Evolutionary conservation across 176 grass and related monocot species (phyloP), one percentile per base, ranked within the genome.

Genomic region (Oryza meyeriana): DNA sequence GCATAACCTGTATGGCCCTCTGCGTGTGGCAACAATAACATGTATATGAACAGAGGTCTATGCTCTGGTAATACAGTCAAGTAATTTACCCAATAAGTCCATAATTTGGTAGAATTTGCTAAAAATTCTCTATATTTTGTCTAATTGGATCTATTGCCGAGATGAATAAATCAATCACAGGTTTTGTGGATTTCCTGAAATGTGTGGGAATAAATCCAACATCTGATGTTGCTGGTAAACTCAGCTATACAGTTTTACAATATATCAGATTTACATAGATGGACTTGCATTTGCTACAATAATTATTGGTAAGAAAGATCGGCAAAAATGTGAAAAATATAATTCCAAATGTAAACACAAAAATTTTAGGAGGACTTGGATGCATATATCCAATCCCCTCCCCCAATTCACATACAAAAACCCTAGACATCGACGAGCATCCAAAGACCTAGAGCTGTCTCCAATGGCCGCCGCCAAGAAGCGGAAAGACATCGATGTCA

Each of bases 401-500:
- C 66, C 20, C 62, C 18, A 20, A 8, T 8, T 22, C 45, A 64
- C 45, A 34, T 17, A 45, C 6, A 55, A 79, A 66, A 65, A 33
- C 75, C 74, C 31, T 80, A 50, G 66, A 11, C 69, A 52, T 36
- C 27, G 38, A 22, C 12, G 13, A 36, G 25, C 78, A 41, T 42
- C 59, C 74, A 76, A 91, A 69, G 45, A 75, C 80, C 80, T 84
- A 74, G 80, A 84, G 71, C 40, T 58, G 65, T 32, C 84, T 36
- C 44, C 79, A 79, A 83, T 87, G 85, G 81, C 80, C 31, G 17
- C 80, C 61, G 55, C 78, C 39, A 55, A 55, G 17, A 55, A 55
- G 48, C 72, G 79, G 74, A 76, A 89, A 76, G 20, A 14, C 20
- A 7, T 74, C 26, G 74, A 83, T 48, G 40, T 79, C 62, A 32